Conservation (phyloP, 2,329 filamentous ascomycete genomes). For the Tolypocladium cylindrosporum region DNA sequence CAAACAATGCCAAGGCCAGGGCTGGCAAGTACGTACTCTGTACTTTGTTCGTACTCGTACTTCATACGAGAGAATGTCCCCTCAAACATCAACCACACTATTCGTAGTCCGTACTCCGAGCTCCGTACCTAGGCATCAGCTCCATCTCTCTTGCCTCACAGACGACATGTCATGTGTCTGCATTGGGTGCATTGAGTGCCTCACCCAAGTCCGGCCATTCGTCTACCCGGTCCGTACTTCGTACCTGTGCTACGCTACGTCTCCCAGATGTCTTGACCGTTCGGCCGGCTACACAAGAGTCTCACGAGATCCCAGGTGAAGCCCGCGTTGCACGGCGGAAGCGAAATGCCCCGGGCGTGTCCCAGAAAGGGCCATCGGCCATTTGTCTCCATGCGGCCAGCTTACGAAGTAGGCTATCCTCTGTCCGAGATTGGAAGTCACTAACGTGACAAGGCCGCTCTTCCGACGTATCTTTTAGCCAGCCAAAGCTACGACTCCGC, state of each 20-base stretch:
- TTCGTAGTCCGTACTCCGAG: background rate
- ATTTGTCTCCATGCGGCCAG: background rate
- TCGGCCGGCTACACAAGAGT: background rate
- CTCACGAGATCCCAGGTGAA: background rate
- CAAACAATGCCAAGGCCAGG: background rate
- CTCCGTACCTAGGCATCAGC: background rate
- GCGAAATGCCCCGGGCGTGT: background rate
- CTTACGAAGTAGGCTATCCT: background rate
- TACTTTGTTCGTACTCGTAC: no score
- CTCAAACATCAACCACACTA: background rate
- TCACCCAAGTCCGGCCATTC: background rate
- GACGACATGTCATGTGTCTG: background rate
- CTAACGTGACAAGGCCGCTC: background rate
- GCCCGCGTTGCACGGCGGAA: background rate
- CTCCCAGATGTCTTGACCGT: background rate
- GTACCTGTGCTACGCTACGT: background rate
- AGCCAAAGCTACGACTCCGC: background rate
- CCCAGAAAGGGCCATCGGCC: background rate
- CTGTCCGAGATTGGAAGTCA: background rate
- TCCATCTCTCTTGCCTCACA: background rate
- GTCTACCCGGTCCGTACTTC: background rate
- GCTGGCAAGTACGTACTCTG: background rate
- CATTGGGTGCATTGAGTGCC: background rate
- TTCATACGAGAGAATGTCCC: background rate
- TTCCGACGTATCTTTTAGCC: background rate